These are phyloP conservation scores for Hydrangea macrophylla DNA, from an alignment of 148 eudicot genomes.

Conservation along the genomic window DNA sequence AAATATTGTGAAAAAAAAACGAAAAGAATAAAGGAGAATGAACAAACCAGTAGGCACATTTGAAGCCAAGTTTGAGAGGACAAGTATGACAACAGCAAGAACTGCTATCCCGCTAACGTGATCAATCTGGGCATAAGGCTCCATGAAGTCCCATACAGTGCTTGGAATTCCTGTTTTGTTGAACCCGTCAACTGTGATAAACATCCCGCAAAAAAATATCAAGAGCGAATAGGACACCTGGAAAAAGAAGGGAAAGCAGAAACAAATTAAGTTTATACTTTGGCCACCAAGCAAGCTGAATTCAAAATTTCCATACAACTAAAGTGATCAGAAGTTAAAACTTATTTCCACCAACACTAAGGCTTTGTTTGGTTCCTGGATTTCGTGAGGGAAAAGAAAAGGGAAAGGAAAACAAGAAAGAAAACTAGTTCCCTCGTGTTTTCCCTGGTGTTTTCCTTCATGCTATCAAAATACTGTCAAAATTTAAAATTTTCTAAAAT, in stretches of 20 bases:
- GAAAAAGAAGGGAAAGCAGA: slow-evolving; percentile 1
- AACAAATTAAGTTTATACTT: background rate
- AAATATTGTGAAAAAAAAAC: background rate
- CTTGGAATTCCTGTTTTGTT: slow-evolving; percentile 85
- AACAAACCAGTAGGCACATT: slow-evolving; percentile 90
- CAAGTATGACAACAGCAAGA: slow-evolving; percentile 67
- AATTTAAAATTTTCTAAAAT: too few species aligned
- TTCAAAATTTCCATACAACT: background rate
- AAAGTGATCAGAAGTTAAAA: background rate
- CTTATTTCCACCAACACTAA: background rate
- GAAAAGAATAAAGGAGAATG: slow-evolving; percentile 2
- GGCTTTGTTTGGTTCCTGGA: too few species aligned
- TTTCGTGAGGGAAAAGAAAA: too few species aligned
- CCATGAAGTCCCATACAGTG: slow-evolving; percentile 73
- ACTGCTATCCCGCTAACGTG: slow-evolving; percentile 46
- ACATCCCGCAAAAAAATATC: slow-evolving; percentile 94
- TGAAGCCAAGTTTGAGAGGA: slow-evolving; percentile 80
- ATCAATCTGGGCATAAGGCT: slow-evolving; percentile 72
- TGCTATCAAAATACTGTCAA: too few species aligned
- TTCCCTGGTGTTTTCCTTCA: too few species aligned
- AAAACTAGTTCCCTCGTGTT: too few species aligned
- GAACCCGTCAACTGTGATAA: slow-evolving; percentile 87
- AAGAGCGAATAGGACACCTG: slow-evolving; percentile 87
- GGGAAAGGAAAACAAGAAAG: too few species aligned
- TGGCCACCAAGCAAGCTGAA: background rate